Percentiles rank a stretch among this genome's conserved stretches.
phyloP scores from a whole-genome alignment of 768 basidiomycete species.

The Termitomyces eurrhizus region DNA sequence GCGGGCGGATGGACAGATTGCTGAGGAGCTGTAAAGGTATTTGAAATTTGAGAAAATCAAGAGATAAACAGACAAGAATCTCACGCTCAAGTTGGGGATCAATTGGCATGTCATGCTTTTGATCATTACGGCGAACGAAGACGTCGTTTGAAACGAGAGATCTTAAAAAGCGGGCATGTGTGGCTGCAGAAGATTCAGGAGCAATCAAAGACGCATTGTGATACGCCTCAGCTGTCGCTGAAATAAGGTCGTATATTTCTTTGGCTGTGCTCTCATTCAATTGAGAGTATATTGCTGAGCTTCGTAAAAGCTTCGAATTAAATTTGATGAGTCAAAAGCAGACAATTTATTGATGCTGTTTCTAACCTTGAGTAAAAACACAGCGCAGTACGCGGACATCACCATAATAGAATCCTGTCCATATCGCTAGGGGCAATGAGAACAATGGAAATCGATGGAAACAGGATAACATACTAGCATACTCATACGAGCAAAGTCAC shows the following conservation, averaged over 20 bases:
- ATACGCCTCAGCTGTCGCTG: constrained; percentile 74
- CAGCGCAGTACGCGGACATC: constrained; percentile 85
- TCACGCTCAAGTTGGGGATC: constrained; percentile 57
- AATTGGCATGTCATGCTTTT: constrained; percentile 39
- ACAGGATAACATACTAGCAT: constrained; percentile 53
- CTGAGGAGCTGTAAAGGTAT: constrained; percentile 19
- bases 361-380: constrained; percentile 70
- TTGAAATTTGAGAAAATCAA: constrained; percentile 8
- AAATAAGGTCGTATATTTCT: constrained; percentile 64
- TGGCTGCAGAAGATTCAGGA: constrained; percentile 61
- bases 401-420: constrained; percentile 81
- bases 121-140: constrained; percentile 44
- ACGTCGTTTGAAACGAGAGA: constrained; percentile 63
- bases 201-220: constrained; percentile 63
- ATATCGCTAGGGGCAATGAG: constrained; percentile 52
- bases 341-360: constrained; percentile 5
- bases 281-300: constrained; percentile 51
- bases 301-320: constrained; percentile 59
- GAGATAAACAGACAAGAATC: constrained; percentile 8
- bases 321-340: constrained; percentile 2
- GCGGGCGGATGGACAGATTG: constrained; percentile 16
- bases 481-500: constrained; percentile 69
- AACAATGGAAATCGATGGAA: background rate
- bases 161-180: constrained; percentile 77
- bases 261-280: constrained; percentile 57